Evolutionary conservation across 2,329 filamentous ascomycete genomes (phyloP), one percentile per base, ranked within the genome.

Genomic region (Annulohypoxylon truncatum): DNA sequence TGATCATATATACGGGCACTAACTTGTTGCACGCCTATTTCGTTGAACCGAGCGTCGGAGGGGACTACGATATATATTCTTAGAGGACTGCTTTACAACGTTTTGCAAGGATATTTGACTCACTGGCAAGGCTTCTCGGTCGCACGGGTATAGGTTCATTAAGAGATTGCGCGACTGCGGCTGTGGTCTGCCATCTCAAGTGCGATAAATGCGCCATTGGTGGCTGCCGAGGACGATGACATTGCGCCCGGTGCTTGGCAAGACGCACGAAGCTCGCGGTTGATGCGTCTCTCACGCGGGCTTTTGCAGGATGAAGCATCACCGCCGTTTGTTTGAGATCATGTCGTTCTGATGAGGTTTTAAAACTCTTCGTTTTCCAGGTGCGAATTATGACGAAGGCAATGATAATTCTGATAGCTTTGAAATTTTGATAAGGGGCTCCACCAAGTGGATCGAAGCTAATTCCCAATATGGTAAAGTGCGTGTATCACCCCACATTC

Each of bases 21-120:
- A 72, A 99, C 83, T 75, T 98, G 95, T 80, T 99, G 96, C 38
- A 99, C 93, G 56, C 93, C 93, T 73, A 99, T 94, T 72, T 96
- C 92, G 80, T 96, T 99, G 82, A 91, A 93, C 71, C 96, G 89
- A 51, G 93, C 84, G 61, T 85, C 80, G 5, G 87, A 85, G 0
- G 80, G 75, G 28, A 86, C 82, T 84, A 67, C 40, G 20, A 58
- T 42, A 18, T 42, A 18, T 65, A 22, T 48, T 63, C 64, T 72
- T 63, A 72, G 67, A 62, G 40, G 4, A 33, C n/a, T 38, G 33
- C 57, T 13, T 20, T 46, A 57, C 40, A 64, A 51, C 26, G 22
- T 44, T 4, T 40, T 38, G 2, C 18, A 66, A 28, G 29, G 26
- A 26, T 42, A 7, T 64, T 46, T 47, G 40, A 74, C 82, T 76